A percentile compares a stretch with the other conserved stretches of the same genome.
These are phyloP conservation scores for Leccinellum rugosiceps DNA, from an alignment of 768 basidiomycete species.

Conservation along the genomic window DNA sequence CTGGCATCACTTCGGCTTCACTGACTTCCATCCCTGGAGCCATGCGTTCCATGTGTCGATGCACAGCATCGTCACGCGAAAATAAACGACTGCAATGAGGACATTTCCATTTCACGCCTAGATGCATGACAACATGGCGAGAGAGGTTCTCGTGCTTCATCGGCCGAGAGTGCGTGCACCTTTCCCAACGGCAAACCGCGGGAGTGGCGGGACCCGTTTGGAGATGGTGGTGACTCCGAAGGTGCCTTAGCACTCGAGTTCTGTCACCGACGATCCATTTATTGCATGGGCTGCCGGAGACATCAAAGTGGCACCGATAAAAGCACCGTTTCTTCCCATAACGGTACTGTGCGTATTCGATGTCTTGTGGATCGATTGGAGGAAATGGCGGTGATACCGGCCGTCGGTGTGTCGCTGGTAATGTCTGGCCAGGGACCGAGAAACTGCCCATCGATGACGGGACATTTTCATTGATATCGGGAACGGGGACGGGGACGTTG, in stretches of 20 bases:
- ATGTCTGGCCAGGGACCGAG: not conserved
- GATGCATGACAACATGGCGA: conserved; percentile 29
- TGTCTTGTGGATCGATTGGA: conserved; percentile 15
- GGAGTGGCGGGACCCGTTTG: conserved; percentile 13
- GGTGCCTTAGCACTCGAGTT: conserved; percentile 25
- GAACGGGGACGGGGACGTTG: not conserved
- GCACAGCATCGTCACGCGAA: conserved; percentile 33
- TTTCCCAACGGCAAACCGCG: conserved; percentile 22
- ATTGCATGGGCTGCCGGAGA: conserved; percentile 23
- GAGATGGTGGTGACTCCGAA: conserved; percentile 24
- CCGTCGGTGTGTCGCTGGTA: not conserved
- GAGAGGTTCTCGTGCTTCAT: conserved; percentile 34
- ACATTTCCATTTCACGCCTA: conserved; percentile 31
- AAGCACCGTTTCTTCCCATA: conserved; percentile 18
- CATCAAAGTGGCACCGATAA: conserved; percentile 27
- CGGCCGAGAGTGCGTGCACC: conserved; percentile 19
- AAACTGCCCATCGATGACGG: not conserved
- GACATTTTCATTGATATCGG: not conserved
- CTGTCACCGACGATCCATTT: conserved; percentile 27
- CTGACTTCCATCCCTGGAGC: conserved; percentile 18
- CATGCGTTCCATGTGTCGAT: conserved; percentile 31
- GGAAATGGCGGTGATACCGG: not conserved
- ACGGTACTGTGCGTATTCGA: conserved; percentile 21
- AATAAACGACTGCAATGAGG: conserved; percentile 24
- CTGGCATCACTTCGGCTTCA: conserved; percentile 25